Conservation (phyloP, 345 rosid genomes). For the Melaleuca alternifolia region DNA sequence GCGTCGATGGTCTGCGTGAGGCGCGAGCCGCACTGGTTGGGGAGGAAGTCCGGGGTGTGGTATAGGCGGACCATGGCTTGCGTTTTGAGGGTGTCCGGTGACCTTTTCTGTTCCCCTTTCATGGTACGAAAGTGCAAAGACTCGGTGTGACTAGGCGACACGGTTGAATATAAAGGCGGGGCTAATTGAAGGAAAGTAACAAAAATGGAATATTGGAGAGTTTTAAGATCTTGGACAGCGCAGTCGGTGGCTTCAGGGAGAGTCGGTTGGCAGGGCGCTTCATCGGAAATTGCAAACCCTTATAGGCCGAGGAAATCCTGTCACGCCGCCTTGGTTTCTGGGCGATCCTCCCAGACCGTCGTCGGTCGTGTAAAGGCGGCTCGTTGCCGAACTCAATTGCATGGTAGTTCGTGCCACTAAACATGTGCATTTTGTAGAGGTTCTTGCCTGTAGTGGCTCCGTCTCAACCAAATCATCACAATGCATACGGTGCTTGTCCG, state of each 20-base stretch:
- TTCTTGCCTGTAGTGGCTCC: neutral
- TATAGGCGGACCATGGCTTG: slow-evolving; percentile 1
- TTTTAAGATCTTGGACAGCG: neutral
- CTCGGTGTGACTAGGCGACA: neutral
- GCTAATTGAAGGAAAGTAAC: neutral
- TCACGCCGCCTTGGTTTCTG: too few relatives aligned
- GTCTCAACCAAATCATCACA: neutral
- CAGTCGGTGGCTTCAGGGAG: neutral
- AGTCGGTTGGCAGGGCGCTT: neutral
- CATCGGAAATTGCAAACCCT: neutral
- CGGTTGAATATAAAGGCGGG: neutral
- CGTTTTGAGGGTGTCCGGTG: neutral
- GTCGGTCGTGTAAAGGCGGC: neutral
- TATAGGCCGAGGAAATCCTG: too few relatives aligned
- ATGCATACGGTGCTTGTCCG: neutral
- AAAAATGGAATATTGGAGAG: neutral
- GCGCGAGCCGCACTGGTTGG: slow-evolving; percentile 44
- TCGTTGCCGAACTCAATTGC: neutral
- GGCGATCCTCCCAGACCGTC: too few relatives aligned
- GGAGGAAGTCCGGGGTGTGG: neutral
- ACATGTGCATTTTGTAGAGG: neutral
- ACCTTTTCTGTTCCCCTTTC: neutral
- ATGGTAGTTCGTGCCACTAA: neutral
- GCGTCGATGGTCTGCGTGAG: slow-evolving; percentile 42
- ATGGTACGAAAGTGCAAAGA: neutral